Evolutionary conservation across 1,284 basidiomycete genomes (phyloP), one percentile per base, ranked within the genome.

Genomic region (Cerrena zonata): DNA sequence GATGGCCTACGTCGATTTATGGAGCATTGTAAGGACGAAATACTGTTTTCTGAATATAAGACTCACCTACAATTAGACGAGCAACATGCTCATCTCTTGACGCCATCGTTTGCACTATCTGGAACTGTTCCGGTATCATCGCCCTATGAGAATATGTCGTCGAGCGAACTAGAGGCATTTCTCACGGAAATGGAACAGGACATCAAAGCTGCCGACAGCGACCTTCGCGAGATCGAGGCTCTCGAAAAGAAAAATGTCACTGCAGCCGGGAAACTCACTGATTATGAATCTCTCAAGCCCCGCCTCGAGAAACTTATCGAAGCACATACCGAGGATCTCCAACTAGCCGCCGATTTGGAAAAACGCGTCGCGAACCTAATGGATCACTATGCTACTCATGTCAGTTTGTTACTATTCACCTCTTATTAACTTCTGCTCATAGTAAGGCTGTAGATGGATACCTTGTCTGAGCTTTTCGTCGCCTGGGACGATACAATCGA

Each of bases 181-280:
- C 65, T 90, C 12, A 65, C 75, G 0, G 89, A 91, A 59, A 86
- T 91, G 79, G 89, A 90, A 55, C 77, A 79, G 7, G 89, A 91
- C 48, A 80, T 91, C 48, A 84, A 86, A 19, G 77, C 80, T 34
- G 87, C 86, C 11, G 89, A 91, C 56, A 77, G 85, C 10, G 87
- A 89, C 58, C 78, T 89, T 73, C 76, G 77, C 24, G 87, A 90
- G 62, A 86, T 91, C 40, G 81, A 82, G 51, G 62, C 72, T 12
- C 65, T 90, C 42, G 82, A 86, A 55, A 75, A 76, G 58, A 84
- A 80, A 56, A 86, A 86, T 36, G 81, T 87, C 5, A 75, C 81
- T 5, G 78, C 77, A 15, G 83, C 86, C 1, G 87, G 86, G 4
- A 85, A 82, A 56, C 75, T 91, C 2, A 70, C 75, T 81, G 88